phyloP scores from a whole-genome alignment of 139 green algal species.

The Picochlorum sp. region DNA sequence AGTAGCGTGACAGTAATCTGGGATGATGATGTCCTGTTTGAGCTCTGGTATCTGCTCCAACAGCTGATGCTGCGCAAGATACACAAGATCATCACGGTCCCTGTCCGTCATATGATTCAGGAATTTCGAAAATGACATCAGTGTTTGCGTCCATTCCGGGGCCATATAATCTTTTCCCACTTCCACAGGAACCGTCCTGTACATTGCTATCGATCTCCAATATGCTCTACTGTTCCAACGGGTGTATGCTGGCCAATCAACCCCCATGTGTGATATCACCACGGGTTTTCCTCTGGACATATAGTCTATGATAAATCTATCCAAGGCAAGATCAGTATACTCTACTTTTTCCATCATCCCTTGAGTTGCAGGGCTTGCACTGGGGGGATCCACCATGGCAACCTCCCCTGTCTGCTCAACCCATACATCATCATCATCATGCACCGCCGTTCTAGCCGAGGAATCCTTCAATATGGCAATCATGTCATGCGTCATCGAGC shows the following conservation, averaged over 20 bases:
- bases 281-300: background rate
- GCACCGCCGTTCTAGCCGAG: no score
- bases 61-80: conserved; percentile 87
- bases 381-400: no score
- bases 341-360: no score
- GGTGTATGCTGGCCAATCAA: conserved; percentile 69
- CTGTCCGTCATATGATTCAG: conserved; percentile 41
- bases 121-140: conserved; percentile 80
- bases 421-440: no score
- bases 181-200: conserved; percentile 84
- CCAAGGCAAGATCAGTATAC: background rate
- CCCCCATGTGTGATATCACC: conserved; percentile 41
- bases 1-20: conserved; percentile 74
- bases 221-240: conserved; percentile 63
- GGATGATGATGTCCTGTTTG: conserved; percentile 59
- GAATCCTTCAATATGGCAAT: background rate
- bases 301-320: conserved; percentile 9
- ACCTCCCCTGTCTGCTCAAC: no score
- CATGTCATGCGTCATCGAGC: background rate
- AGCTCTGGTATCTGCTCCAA: conserved; percentile 86
- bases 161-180: conserved; percentile 65
- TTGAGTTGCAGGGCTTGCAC: no score
- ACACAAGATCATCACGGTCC: conserved; percentile 19
- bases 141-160: conserved; percentile 65
- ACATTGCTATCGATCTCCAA: conserved; percentile 52